phyloP scores from a whole-genome alignment of 257 asterid species.

The Capsicum rhomboideum region DNA sequence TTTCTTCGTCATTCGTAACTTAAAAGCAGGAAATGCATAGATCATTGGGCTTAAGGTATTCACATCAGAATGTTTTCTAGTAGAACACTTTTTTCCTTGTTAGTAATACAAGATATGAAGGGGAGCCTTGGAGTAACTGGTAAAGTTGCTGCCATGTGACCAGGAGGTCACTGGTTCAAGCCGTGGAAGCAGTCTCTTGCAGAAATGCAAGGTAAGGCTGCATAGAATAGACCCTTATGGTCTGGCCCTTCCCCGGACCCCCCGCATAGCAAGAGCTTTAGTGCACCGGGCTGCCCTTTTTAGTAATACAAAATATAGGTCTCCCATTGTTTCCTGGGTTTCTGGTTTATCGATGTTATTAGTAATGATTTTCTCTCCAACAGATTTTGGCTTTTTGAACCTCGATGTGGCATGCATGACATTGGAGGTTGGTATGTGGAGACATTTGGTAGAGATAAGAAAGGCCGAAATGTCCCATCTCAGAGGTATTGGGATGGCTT shows the following conservation, averaged over 20 bases:
- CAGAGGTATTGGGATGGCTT: constrained; percentile 69
- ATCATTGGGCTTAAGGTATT: background rate
- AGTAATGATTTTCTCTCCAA: constrained; percentile 13
- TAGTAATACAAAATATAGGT: background rate
- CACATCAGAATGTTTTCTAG: background rate
- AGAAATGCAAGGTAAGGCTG: too few species aligned
- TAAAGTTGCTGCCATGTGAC: too few species aligned
- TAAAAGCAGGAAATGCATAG: background rate
- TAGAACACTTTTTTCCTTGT: background rate
- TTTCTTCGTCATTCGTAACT: background rate
- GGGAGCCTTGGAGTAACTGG: too few species aligned
- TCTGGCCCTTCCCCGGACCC: too few species aligned
- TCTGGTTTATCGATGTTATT: constrained; percentile 6
- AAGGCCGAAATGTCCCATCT: constrained; percentile 56
- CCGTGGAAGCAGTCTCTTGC: too few species aligned
- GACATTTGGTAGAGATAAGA: constrained; percentile 73
- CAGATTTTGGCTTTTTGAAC: constrained; percentile 97
- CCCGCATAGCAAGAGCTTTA: too few species aligned
- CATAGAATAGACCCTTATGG: too few species aligned
- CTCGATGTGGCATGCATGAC: constrained; percentile 91
- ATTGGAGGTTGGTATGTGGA: constrained; percentile 96
- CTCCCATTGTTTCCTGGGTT: constrained; percentile 2
- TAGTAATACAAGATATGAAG: background rate
- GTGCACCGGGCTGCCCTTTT: background rate
- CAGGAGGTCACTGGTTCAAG: too few species aligned